Conservation (phyloP, 2,329 filamentous ascomycete genomes). For the Penicillium sp. region DNA sequence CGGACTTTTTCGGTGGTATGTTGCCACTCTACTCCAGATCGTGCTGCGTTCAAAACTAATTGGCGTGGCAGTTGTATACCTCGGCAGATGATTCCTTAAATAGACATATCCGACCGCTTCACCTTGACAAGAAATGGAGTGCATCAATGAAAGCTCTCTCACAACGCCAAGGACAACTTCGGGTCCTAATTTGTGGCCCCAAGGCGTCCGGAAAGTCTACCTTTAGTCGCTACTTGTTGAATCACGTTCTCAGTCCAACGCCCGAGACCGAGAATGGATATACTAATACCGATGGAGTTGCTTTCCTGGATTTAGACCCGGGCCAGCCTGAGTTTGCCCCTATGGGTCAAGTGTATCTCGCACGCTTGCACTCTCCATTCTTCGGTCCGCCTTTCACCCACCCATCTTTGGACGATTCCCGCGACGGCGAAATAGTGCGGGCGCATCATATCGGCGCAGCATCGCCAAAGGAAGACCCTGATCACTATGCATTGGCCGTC, state of each 20-base stretch:
- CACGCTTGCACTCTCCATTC: constrained; percentile 49
- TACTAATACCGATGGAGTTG: constrained; percentile 41
- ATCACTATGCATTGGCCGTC: constrained; percentile 53
- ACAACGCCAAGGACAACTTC: constrained; percentile 36
- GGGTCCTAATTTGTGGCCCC: constrained; percentile 52
- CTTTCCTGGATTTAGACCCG: constrained; percentile 59
- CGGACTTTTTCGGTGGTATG: constrained; percentile 43
- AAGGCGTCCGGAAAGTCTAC: constrained; percentile 60
- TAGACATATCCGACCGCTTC: constrained; percentile 40
- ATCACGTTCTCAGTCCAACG: constrained; percentile 49
- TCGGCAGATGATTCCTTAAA: constrained; percentile 43
- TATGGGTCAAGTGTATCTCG: constrained; percentile 58
- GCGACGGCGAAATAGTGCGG: constrained; percentile 42
- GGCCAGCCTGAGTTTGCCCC: constrained; percentile 59
- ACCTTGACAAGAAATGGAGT: constrained; percentile 45
- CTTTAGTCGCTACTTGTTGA: constrained; percentile 54
- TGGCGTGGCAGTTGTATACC: constrained; percentile 34
- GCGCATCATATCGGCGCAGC: constrained; percentile 54
- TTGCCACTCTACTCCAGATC: neutral
- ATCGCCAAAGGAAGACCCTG: constrained; percentile 55
- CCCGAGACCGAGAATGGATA: constrained; percentile 31
- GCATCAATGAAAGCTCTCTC: constrained; percentile 43
- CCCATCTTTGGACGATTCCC: constrained; percentile 36
- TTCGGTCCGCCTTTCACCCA: constrained; percentile 59
- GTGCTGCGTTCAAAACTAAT: constrained; percentile 13